A percentile compares a stretch with the other conserved stretches of the same genome.
Conservation (phyloP, 148 eudicot species). For the Amaranthus cruentus region DNA sequence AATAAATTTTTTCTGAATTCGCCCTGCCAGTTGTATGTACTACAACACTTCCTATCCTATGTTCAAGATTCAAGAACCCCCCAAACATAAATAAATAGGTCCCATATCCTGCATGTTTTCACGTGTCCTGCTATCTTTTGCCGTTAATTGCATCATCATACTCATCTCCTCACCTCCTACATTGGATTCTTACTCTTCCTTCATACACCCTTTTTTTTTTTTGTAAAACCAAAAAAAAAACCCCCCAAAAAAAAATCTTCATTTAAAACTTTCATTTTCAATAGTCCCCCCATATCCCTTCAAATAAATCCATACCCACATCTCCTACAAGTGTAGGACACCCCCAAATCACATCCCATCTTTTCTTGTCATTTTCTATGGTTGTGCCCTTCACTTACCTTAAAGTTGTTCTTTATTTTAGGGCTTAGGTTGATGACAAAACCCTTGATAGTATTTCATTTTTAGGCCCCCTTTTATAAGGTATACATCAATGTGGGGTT, state of each 20-base stretch:
- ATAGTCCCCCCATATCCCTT: not conserved
- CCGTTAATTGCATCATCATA: slow-evolving; percentile 45
- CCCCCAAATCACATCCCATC: slow-evolving; percentile 31
- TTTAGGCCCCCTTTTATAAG: slow-evolving; percentile 5
- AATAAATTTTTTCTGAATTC: too few relatives aligned
- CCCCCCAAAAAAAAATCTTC: not conserved
- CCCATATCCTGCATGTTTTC: slow-evolving; percentile 76
- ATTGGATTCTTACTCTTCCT: slow-evolving; percentile 41
- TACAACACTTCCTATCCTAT: not conserved
- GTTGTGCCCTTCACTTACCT: slow-evolving; percentile 33
- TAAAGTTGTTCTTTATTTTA: slow-evolving; percentile 15
- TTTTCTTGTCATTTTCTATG: slow-evolving; percentile 34
- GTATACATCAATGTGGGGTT: not conserved
- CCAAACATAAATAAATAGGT: slow-evolving; percentile 32
- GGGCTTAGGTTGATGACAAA: slow-evolving; percentile 45
- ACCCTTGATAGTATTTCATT: slow-evolving; percentile 28
- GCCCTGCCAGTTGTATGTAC: slow-evolving; percentile 5
- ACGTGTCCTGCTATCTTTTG: slow-evolving; percentile 61
- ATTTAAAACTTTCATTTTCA: not conserved
- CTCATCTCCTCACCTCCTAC: slow-evolving; percentile 22
- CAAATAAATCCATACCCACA: not conserved
- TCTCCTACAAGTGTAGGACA: slow-evolving; percentile 36
- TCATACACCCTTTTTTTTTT: not conserved
- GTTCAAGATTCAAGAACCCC: slow-evolving; percentile 5
- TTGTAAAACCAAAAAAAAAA: not conserved